Evolutionary conservation across 2,329 filamentous ascomycete genomes (phyloP).

Genomic region (Chaetoscypha palmicola): DNA sequence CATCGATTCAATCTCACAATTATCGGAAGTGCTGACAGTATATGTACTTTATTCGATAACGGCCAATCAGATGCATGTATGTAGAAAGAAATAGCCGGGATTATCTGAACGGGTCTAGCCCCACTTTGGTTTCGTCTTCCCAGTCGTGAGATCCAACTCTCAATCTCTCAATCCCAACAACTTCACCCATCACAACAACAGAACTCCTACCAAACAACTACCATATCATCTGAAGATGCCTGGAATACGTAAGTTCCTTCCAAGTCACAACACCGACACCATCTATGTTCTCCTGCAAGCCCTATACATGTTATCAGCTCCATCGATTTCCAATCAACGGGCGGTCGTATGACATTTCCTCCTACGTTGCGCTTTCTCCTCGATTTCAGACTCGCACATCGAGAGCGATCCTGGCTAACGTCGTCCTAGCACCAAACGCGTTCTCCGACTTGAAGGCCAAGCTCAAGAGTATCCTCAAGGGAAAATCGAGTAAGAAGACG

Average conservation of each 20-base stretch:
- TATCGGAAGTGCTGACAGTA: too few relatives aligned
- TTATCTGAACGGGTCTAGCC: too few relatives aligned
- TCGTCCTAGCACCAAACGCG: constrained; percentile 29
- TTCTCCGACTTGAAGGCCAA: constrained; percentile 27
- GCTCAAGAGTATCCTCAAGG: constrained; percentile 27
- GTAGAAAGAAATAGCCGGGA: too few relatives aligned
- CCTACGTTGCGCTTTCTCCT: too few relatives aligned
- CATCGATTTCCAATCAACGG: too few relatives aligned
- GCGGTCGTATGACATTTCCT: too few relatives aligned
- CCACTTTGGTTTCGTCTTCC: not conserved
- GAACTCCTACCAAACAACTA: constrained; percentile 1
- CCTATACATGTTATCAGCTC: not conserved
- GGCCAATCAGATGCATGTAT: too few relatives aligned
- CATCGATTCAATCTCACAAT: not conserved
- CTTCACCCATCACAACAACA: not conserved
- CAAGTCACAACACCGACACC: not conserved
- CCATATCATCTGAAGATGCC: constrained; percentile 6
- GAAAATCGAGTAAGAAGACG: constrained; percentile 25
- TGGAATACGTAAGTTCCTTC: constrained; percentile 7
- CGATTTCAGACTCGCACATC: too few relatives aligned
- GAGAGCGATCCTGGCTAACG: too few relatives aligned
- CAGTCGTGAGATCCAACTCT: not conserved
- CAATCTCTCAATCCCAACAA: not conserved
- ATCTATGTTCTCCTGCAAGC: not conserved
- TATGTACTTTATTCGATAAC: too few relatives aligned